Conservation (phyloP, 352 stramenopile species). For the Blastocystis sp. region DNA sequence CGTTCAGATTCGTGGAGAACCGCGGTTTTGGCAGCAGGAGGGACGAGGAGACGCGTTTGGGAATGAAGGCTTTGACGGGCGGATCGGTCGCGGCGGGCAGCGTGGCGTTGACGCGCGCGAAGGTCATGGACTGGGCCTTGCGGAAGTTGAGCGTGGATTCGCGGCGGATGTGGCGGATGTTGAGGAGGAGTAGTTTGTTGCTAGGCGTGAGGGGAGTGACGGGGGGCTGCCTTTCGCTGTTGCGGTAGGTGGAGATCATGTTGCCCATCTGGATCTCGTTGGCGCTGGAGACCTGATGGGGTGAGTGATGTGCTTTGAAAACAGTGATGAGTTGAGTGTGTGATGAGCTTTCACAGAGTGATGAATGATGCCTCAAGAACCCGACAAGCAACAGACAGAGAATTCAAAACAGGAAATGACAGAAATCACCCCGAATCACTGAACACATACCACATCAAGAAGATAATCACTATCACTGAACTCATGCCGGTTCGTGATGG, state of each 20-base stretch:
- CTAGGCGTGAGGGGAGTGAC: background rate
- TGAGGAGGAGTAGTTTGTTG: constrained; percentile 50
- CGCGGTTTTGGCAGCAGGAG: background rate
- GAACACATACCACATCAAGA: constrained; percentile 21
- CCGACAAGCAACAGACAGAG: too few species aligned
- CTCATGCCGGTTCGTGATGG: constrained; percentile 14
- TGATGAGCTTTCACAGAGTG: background rate
- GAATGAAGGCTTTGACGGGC: background rate
- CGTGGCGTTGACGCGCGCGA: constrained; percentile 13
- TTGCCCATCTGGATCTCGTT: constrained; percentile 61
- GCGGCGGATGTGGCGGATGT: constrained; percentile 45
- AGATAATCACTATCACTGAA: constrained; percentile 67
- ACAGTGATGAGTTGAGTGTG: background rate
- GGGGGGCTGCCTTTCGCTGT: constrained; percentile 4
- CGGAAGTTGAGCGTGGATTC: constrained; percentile 39
- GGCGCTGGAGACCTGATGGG: constrained; percentile 14
- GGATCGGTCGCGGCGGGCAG: background rate
- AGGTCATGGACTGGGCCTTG: background rate
- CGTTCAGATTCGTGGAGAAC: background rate
- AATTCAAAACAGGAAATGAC: too few species aligned
- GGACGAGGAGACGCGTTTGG: background rate
- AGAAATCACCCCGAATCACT: too few species aligned
- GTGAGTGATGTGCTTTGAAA: background rate
- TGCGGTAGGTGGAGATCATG: constrained; percentile 60
- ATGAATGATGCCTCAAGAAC: too few species aligned